Base-by-base conservation (phyloP, 495 filamentous ascomycete genomes). In the Aspergillus ostianus region DNA sequence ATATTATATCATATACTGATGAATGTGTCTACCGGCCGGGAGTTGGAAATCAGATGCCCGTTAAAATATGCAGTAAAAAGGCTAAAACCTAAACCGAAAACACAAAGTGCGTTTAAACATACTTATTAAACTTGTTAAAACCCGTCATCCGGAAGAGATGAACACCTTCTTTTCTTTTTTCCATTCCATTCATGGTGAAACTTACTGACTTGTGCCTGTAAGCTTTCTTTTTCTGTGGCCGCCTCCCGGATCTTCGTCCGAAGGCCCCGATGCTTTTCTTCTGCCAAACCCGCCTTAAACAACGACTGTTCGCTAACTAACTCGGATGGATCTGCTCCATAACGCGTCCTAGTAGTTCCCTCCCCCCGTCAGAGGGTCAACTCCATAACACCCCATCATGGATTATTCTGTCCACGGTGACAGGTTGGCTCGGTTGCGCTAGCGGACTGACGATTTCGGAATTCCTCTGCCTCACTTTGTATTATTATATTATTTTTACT, bases 381-480 rank as follows among this genome's bases (percentile, higher is more conserved):
- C 36, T 55, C 53, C 53, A 45, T 55, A 19, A 29, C 30, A 32
- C 30, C 8, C 30, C 30, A 32, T 32, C 30, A 32, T 32, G 53
- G 30, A 55, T 19, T 45, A 55, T 45, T 48, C 36, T 21, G 19
- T n/a, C 21, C 19, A n/a, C 54, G 46, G 48, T 56, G 54, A 56
- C 54, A 56, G 54, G 54, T 56, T 56, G 13, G 27, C 18, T 32
- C 45, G 13, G 21, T 18, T 26, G 20, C 53, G 26, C 41, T 30
- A 56, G 41, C 48, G 44, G 23, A 3, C 45, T 56, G 54, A 56
- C 44, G 54, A 48, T 48, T 56, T 44, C 41, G 48, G 54, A 56
- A 29, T 56, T 45, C 41, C 48, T 18, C 44, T 48, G 20, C 45
- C 15, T 48, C 36, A 27, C 45, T 48, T 56, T 45, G 21, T 19